Base-by-base conservation (phyloP, 495 filamentous ascomycete genomes). In the Thozetella sp. region DNA sequence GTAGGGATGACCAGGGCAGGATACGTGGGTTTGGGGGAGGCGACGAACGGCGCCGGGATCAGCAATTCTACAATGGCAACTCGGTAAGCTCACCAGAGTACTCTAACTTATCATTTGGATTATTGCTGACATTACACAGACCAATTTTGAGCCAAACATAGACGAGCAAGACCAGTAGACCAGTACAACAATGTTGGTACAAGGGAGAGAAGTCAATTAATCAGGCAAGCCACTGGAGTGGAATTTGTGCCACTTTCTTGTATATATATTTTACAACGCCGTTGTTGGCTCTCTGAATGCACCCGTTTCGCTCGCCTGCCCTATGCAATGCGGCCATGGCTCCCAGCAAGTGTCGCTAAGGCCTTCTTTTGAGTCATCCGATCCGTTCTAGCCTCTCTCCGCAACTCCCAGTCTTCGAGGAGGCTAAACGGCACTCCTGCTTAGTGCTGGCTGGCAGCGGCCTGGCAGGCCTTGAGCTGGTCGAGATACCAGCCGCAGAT, bases 401-500 rank as follows among this genome's bases (percentile, higher is more conserved):
- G 22, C 20, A 27, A 2, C 11, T 26, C 55, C 22, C 22, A 40
- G 22, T 43, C 46, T 60, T 12, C 2, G 17, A n/a, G n/a, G n/a
- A n/a, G n/a, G n/a, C n/a, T n/a, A n/a, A 2, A 15, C 24, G 4
- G 17, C n/a, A 25, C 26, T 34, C 26, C 25, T 51, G 22, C 58
- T 74, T 91, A 97, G 80, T 96, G 97, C 72, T 88, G 90, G 76
- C 82, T 90, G 55, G 94, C 91, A 66, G 93, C 92, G 67, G 82
- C 78, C 84, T 98, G 94, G 84, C 94, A 98, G 54, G 94, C 92
- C 84, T 97, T 97, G 73, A 99, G 80, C 85, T 99, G 95, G 75
- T 98, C 94, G 67, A 99, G 76, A 73, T 99, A 99, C 95, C 95
- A 99, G 62, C 88, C 87, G 79, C 95, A 99, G 67, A 97, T 97